Evolutionary conservation across 306 rosid species (phyloP), one percentile per base, ranked within the genome.

Genomic region (Fragaria ananassa): DNA sequence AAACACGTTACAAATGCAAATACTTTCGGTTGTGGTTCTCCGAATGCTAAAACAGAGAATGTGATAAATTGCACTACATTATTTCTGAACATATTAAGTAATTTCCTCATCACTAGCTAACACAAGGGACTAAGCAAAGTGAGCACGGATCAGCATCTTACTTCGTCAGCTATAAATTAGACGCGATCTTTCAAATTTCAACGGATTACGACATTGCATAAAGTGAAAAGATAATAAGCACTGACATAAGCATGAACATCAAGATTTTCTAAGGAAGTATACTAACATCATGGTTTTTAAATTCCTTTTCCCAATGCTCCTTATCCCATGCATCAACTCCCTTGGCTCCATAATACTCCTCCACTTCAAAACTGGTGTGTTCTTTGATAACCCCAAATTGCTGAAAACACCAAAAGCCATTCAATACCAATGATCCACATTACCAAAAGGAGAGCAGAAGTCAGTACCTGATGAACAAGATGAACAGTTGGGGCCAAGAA

Each of bases 401-500:
- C 98, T 94, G 89, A 83, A 88, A 75, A 72, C 74, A 78, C 25
- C 25, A 84, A 85, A 72, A 66, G 66, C 42, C 61, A 74, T 42
- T 68, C 61, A 45, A n/a, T 58, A 65, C 14, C 60, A 54, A 57
- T 14, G 50, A 70, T 45, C 56, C 71, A 79, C 46, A 67, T 74
- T 60, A 57, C 50, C 37, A 25, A 41, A 66, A 74, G 4, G 58
- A 21, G 15, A 19, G 56, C 17, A 21, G 34, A 6, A 19, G 54
- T 75, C 15, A 54, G 46, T 80, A 80, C 98, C 93, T 92, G 98
- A 71, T 86, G 86, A 76, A 94, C 95, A 68, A 92, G 93, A 85
- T 90, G 95, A 75, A 94, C 96, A 1, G 97, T 91, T 12, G 98
- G 97, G 82, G 96, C 96, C 79, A 94, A 84, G 87, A 94, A 92